Conservation (phyloP, 2,329 filamentous ascomycete species). For the Balansia obtecta region DNA sequence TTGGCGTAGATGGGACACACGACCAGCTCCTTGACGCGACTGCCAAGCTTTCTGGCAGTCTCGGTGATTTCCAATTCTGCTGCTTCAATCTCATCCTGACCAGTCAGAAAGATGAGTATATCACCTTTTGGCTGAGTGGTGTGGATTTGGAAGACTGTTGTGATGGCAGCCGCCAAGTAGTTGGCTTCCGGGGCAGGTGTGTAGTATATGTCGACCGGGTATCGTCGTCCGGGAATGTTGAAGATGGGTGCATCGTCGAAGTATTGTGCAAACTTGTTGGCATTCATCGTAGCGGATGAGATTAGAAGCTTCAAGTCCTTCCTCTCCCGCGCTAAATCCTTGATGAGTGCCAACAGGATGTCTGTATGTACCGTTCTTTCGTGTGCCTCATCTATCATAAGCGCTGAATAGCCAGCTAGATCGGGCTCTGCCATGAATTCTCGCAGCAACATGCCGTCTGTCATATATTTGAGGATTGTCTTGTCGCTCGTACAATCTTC, state of each 20-base stretch:
- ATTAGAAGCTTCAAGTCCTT: conserved; percentile 85
- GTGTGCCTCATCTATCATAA: conserved; percentile 98
- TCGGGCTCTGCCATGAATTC: conserved; percentile 86
- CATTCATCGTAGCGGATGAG: conserved; percentile 89
- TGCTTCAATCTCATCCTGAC: conserved; percentile 90
- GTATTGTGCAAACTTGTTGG: conserved; percentile 80
- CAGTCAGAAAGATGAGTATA: conserved; percentile 88
- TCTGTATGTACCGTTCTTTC: conserved; percentile 87
- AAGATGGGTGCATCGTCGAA: conserved; percentile 91
- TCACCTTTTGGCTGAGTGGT: conserved; percentile 75
- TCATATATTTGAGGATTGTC: conserved; percentile 91
- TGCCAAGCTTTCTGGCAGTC: conserved; percentile 76
- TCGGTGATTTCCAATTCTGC: conserved; percentile 76
- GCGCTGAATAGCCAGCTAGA: conserved; percentile 65
- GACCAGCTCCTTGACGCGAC: conserved; percentile 72
- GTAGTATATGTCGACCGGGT: conserved; percentile 85
- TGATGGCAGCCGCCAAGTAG: conserved; percentile 82
- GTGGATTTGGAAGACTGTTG: conserved; percentile 91
- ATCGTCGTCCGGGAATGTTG: conserved; percentile 81
- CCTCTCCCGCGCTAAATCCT: conserved; percentile 72
- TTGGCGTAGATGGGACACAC: conserved; percentile 93
- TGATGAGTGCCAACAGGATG: conserved; percentile 75
- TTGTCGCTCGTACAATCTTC: conserved; percentile 87
- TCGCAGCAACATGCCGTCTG: conserved; percentile 85
- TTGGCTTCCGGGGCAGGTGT: conserved; percentile 86